Percentiles rank a stretch among this genome's conserved stretches.
Conservation (phyloP, 2,329 filamentous ascomycete species). For the Colletotrichum brevisporum region DNA sequence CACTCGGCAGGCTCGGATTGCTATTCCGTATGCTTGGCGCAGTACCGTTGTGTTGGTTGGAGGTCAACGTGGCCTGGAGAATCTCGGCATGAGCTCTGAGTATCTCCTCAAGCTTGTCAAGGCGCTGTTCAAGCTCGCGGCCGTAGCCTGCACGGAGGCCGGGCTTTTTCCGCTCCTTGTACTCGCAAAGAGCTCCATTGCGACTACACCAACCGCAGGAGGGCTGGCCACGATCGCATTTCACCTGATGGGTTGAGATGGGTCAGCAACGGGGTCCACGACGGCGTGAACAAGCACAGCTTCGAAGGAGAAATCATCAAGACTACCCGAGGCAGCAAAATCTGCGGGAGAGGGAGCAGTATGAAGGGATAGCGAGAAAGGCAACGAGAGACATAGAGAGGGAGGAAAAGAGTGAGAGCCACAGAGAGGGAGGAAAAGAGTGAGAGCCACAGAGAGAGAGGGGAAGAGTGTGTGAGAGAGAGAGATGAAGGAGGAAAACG, state of each 20-base stretch:
- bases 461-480: too few relatives aligned
- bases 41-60: constrained; percentile 52
- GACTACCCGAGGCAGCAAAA: neutral
- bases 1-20: constrained; percentile 66
- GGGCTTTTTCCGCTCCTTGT: constrained; percentile 78
- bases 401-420: too few relatives aligned
- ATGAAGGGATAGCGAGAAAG: too few relatives aligned
- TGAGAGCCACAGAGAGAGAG: too few relatives aligned
- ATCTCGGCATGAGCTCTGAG: constrained; percentile 77
- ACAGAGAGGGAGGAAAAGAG: too few relatives aligned
- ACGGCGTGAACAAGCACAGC: neutral
- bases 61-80: constrained; percentile 68
- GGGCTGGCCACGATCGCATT: constrained; percentile 83
- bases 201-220: constrained; percentile 78
- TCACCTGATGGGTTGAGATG: constrained; percentile 63
- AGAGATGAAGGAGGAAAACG: too few relatives aligned
- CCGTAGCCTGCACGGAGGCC: constrained; percentile 78
- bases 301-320: neutral
- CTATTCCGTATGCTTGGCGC: constrained; percentile 63
- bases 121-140: constrained; percentile 79
- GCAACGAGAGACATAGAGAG: too few relatives aligned
- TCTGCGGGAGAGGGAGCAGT: constrained; percentile 36
- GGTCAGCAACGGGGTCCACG: constrained; percentile 28
- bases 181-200: constrained; percentile 75
- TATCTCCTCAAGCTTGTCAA: constrained; percentile 78